These are phyloP conservation scores for Penstemon barbatus DNA, from an alignment of 257 asterid species.

Conservation along the genomic window DNA sequence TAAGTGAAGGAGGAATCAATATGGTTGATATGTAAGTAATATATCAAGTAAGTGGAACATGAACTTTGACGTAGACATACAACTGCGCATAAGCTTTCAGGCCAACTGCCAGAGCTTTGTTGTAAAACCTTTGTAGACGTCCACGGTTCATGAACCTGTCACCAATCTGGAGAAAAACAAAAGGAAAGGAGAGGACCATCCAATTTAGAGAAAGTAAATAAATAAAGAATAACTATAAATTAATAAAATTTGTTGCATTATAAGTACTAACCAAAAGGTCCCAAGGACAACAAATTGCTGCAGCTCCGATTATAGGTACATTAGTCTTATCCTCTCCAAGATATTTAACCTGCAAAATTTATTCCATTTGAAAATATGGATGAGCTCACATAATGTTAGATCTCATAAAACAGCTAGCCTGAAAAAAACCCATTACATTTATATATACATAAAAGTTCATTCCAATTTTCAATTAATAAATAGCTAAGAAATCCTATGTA, in stretches of 20 bases:
- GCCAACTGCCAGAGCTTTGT: slow-evolving; percentile 50
- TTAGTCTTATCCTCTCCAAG: slow-evolving; percentile 65
- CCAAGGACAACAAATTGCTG: slow-evolving; percentile 71
- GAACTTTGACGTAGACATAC: slow-evolving; percentile 39
- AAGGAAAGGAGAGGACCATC: slow-evolving; percentile 2
- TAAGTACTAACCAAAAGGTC: slow-evolving; percentile 55
- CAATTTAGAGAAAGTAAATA: not conserved
- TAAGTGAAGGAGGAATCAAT: not conserved
- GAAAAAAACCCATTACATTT: no score
- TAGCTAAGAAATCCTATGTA: slow-evolving; percentile 14
- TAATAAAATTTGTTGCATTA: not conserved
- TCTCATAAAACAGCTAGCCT: no score
- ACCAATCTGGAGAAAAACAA: slow-evolving; percentile 36
- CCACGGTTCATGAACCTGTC: slow-evolving; percentile 64
- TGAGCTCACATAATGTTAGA: not conserved
- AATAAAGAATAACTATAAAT: not conserved
- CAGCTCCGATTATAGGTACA: slow-evolving; percentile 56
- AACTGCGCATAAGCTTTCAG: slow-evolving; percentile 53
- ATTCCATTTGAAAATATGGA: not conserved
- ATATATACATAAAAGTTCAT: not conserved
- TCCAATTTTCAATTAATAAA: not conserved
- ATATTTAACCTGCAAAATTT: slow-evolving; percentile 54
- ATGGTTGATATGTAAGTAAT: no score
- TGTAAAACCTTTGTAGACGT: slow-evolving; percentile 53
- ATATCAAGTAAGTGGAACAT: not conserved